Conservation (phyloP, 805 yeast species). For the Isabelozyma pseudorhagii region DNA sequence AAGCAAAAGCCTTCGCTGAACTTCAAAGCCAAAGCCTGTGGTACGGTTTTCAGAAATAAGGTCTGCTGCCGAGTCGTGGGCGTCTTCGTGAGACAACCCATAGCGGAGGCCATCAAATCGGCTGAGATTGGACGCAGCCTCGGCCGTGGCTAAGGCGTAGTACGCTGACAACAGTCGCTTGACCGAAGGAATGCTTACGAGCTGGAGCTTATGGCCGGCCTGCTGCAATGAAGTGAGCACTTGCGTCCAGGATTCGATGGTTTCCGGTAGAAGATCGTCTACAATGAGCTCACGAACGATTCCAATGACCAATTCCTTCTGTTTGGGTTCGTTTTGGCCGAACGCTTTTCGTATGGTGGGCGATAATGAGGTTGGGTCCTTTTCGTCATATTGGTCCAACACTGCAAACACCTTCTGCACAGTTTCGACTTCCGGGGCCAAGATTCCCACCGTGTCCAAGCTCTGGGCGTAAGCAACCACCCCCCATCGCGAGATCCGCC, state of each 20-base stretch:
- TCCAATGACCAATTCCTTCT: conserved; percentile 53
- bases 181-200: conserved; percentile 71
- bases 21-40: conserved; percentile 75
- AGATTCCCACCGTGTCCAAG: conserved; percentile 88
- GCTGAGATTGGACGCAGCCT: conserved; percentile 88
- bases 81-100: conserved; percentile 45
- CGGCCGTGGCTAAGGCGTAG: conserved; percentile 86
- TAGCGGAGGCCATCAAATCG: conserved; percentile 89
- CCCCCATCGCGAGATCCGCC: conserved; percentile 89
- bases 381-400: conserved; percentile 59
- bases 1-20: conserved; percentile 72
- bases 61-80: conserved; percentile 4
- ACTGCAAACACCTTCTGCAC: conserved; percentile 49
- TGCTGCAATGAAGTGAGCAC: conserved; percentile 42
- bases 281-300: conserved; percentile 66
- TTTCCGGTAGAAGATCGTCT: conserved; percentile 47
- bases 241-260: conserved; percentile 45
- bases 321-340: not conserved
- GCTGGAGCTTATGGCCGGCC: conserved; percentile 51
- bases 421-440: conserved; percentile 48
- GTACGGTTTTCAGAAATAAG: conserved; percentile 50
- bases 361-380: conserved; percentile 75
- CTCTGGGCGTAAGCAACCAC: conserved; percentile 91
- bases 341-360: conserved; percentile 28
- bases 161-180: conserved; percentile 71